phyloP scores from a whole-genome alignment of 192 early-diverging fungal genomes.

The Backusella circina region DNA sequence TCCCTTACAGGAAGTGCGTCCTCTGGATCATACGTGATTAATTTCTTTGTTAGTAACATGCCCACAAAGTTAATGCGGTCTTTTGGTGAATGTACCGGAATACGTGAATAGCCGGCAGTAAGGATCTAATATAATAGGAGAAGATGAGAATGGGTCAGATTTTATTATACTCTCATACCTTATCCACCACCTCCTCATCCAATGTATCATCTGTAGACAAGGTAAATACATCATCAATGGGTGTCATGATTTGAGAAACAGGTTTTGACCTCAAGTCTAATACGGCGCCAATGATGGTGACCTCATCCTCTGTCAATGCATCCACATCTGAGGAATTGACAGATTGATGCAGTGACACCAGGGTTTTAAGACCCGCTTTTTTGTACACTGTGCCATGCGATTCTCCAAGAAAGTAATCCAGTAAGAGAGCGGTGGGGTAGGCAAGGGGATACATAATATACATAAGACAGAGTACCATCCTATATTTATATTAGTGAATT shows the following conservation, averaged over 20 bases:
- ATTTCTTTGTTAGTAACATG: conserved; percentile 68
- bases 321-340: conserved; percentile 49
- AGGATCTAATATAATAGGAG: conserved; percentile 41
- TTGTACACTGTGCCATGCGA: conserved; percentile 87
- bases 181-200: conserved; percentile 48
- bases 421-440: conserved; percentile 81
- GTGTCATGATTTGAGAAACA: conserved; percentile 66
- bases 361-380: conserved; percentile 66
- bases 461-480: conserved; percentile 61
- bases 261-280: conserved; percentile 71
- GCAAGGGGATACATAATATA: conserved; percentile 65
- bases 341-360: conserved; percentile 70
- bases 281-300: conserved; percentile 72
- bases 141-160: not conserved
- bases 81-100: conserved; percentile 65
- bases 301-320: conserved; percentile 70
- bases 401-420: conserved; percentile 85
- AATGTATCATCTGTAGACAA: conserved; percentile 55
- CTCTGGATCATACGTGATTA: conserved; percentile 70
- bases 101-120: conserved; percentile 65
- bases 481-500: conserved; percentile 1
- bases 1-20: conserved; percentile 57
- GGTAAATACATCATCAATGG: conserved; percentile 63
- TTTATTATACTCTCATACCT: conserved; percentile 11
- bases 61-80: conserved; percentile 61